Base-by-base conservation (phyloP, 495 filamentous ascomycete genomes). In the Xylaria acuta region DNA sequence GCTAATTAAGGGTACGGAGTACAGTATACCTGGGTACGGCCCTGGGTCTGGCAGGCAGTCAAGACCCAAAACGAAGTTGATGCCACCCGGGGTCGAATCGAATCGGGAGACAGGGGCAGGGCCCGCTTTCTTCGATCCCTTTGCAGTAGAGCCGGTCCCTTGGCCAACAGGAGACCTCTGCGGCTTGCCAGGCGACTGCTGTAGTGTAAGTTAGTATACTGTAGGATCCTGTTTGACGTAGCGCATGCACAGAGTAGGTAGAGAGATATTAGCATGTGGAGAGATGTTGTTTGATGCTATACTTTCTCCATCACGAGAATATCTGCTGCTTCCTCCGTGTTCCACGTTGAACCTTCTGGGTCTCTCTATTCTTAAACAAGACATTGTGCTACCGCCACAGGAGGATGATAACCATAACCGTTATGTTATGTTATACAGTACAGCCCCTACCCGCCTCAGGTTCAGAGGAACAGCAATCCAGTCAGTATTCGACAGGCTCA, bases 1-100 rank as follows among this genome's bases (percentile, higher is more conserved):
- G 64, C 70, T 68, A 68, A 70, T 63, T 38, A 53, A 70, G 67
- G 51, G 60, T 11, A 74, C 65, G 62, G 68, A 58, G 72, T 69
- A 74, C 72, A 68, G 60, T 14, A 30, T 64, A 43, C 38, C 36
- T 41, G 60, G 60, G 38, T 63, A 27, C 59, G 12, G 11, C 9
- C 30, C 45, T 67, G 65, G 71, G 56, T 40, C 71, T 51, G 58
- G 53, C 34, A 38, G 64, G 9, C 34, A 22, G 30, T 22, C 34
- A 18, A 56, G 49, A 58, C 65, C n/a, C 65, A 63, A 64, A 63
- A 73, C 72, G 67, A 73, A 63, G 62, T 54, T 63, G 67, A 63
- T 60, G 53, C 51, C 64, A 65, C n/a, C 54, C 16, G 64, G 49
- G 51, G 47, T 27, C 66, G 12, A 45, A n/a, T 38, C 36, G 36